Conservation (phyloP, 139 green algal species). For the Tetradesmus lagerheimii region DNA sequence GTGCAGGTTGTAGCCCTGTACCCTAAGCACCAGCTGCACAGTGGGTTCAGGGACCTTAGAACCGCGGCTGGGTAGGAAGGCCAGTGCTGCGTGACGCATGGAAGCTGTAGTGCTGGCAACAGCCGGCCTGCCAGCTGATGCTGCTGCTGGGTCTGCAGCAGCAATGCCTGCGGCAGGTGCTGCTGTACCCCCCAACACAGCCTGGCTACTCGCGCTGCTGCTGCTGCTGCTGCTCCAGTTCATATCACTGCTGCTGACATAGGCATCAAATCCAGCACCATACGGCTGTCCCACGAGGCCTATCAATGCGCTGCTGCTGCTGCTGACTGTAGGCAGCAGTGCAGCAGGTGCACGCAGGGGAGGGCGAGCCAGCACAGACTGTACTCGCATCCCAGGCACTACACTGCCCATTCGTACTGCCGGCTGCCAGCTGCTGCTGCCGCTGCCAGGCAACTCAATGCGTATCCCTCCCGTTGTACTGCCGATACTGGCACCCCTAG, state of each 20-base stretch:
- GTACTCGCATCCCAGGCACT: not conserved
- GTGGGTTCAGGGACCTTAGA: not conserved
- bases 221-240: not conserved
- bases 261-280: not conserved
- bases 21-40: conserved; percentile 22
- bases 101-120: not conserved
- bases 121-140: not conserved
- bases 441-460: not conserved
- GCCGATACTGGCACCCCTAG: not conserved
- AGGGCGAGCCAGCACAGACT: conserved; percentile 26
- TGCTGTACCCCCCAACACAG: not conserved
- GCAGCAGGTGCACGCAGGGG: conserved; percentile 20
- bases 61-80: conserved; percentile 34
- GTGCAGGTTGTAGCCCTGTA: conserved; percentile 29
- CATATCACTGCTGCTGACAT: not conserved
- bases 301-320: conserved; percentile 39
- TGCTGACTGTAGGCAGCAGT: conserved; percentile 28
- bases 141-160: not conserved
- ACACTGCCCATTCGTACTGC: not conserved
- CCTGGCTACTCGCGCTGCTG: not conserved
- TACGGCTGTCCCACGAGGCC: not conserved
- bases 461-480: not conserved
- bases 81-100: not conserved
- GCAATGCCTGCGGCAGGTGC: not conserved
- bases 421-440: not conserved